phyloP scores from a whole-genome alignment of 768 basidiomycete genomes.

The Pluteus cervinus region DNA sequence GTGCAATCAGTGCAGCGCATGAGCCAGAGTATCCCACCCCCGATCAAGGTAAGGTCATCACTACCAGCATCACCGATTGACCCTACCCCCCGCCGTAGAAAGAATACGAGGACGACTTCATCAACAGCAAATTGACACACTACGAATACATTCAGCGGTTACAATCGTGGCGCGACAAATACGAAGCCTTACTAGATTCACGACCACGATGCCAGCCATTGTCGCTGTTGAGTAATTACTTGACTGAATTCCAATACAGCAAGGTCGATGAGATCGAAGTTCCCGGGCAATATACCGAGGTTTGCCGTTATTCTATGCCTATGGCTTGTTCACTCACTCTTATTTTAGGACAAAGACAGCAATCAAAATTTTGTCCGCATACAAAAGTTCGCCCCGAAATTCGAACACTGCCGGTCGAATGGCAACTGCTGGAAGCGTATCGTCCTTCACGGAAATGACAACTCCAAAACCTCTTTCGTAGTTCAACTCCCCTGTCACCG shows the following conservation, averaged over 20 bases:
- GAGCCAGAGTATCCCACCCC: conserved; percentile 49
- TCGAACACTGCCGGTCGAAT: conserved; percentile 84
- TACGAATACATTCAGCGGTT: conserved; percentile 85
- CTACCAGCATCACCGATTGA: conserved; percentile 1
- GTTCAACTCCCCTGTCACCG: conserved; percentile 86
- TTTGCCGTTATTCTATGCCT: conserved; percentile 18
- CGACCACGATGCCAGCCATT: conserved; percentile 81
- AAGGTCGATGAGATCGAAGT: conserved; percentile 98
- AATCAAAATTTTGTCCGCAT: conserved; percentile 89
- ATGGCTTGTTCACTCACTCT: conserved; percentile 3
- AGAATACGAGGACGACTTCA: conserved; percentile 89
- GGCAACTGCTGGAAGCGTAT: conserved; percentile 88
- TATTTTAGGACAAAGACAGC: conserved; percentile 89
- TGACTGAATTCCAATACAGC: conserved; percentile 96
- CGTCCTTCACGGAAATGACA: conserved; percentile 86
- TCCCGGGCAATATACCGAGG: conserved; percentile 98
- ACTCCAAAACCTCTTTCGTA: conserved; percentile 82
- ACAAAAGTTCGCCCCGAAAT: conserved; percentile 82
- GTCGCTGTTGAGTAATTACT: conserved; percentile 83
- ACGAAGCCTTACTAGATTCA: conserved; percentile 77
- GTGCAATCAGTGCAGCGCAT: conserved; percentile 53
- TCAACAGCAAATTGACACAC: conserved; percentile 69
- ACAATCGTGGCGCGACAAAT: conserved; percentile 90
- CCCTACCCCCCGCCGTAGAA: conserved; percentile 38
- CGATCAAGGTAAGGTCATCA: conserved; percentile 44